Percentiles rank a stretch among this genome's conserved stretches.
Evolutionary conservation across 108 stramenopile species (phyloP).

Genomic region (Cyclotella sp.): DNA sequence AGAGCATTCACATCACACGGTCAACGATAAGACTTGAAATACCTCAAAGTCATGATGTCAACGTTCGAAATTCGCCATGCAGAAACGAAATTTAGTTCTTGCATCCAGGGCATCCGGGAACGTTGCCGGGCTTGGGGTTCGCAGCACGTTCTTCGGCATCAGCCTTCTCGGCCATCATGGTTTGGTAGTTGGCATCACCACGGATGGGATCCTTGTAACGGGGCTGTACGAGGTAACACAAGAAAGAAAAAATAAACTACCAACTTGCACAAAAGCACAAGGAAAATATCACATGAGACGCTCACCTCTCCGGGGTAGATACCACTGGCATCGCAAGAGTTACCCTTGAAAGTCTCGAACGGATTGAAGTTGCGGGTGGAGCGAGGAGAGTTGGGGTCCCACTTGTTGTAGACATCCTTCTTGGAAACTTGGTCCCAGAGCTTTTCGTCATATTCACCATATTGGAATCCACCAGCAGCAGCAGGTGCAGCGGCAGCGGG

Average conservation of each 20-base stretch:
- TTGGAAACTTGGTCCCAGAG: conserved; percentile 86
- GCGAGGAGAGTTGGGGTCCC: conserved; percentile 86
- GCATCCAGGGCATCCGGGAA: conserved; percentile 85
- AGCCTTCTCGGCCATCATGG: conserved; percentile 82
- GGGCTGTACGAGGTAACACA: conserved; percentile 42
- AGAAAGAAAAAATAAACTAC: background rate
- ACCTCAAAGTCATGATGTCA: too few relatives aligned
- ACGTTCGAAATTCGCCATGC: too few relatives aligned
- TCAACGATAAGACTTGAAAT: too few relatives aligned
- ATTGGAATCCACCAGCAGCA: conserved; percentile 31
- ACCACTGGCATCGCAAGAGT: conserved; percentile 80
- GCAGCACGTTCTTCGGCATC: conserved; percentile 69
- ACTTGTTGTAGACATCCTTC: conserved; percentile 81
- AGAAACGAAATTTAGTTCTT: conserved; percentile 60
- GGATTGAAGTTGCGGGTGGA: conserved; percentile 94
- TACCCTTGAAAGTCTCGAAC: conserved; percentile 85
- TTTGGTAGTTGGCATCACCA: conserved; percentile 79
- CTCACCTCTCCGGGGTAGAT: conserved; percentile 84
- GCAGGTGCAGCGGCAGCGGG: background rate
- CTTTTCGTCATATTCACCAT: conserved; percentile 89
- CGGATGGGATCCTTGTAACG: conserved; percentile 92
- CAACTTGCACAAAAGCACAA: too few relatives aligned
- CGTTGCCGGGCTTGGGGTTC: conserved; percentile 80
- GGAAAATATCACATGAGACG: background rate
- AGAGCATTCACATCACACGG: too few relatives aligned